Conservation (phyloP, 2,329 filamentous ascomycete genomes). For the Fusarium proliferatum region DNA sequence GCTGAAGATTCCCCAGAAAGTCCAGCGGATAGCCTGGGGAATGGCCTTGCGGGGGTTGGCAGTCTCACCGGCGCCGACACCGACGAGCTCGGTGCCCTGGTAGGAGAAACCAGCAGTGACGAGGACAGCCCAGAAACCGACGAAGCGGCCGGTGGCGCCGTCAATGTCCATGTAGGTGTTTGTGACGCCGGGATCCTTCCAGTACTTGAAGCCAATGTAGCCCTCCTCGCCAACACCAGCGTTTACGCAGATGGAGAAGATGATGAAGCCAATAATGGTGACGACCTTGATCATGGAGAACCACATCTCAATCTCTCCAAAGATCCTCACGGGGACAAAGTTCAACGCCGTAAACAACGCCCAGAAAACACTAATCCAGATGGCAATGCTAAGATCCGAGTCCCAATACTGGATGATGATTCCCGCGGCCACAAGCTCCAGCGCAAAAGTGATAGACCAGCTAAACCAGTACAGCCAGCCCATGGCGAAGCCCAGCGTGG, state of each 20-base stretch:
- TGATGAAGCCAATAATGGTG: constrained; percentile 79
- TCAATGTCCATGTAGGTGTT: constrained; percentile 65
- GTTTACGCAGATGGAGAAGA: constrained; percentile 80
- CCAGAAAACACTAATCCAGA: constrained; percentile 81
- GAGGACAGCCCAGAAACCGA: constrained; percentile 76
- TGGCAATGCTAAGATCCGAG: constrained; percentile 68
- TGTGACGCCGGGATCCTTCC: constrained; percentile 75
- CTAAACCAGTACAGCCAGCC: constrained; percentile 88
- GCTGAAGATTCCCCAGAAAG: constrained; percentile 78
- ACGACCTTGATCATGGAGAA: constrained; percentile 81
- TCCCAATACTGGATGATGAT: constrained; percentile 84
- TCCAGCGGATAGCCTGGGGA: constrained; percentile 77
- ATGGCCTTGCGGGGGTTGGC: constrained; percentile 78
- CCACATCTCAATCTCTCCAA: constrained; percentile 84
- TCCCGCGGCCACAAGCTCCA: constrained; percentile 78
- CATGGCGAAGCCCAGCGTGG: constrained; percentile 79
- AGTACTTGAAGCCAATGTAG: constrained; percentile 80
- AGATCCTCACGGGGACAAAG: constrained; percentile 76
- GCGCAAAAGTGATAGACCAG: constrained; percentile 78
- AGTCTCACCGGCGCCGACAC: constrained; percentile 82
- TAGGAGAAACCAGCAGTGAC: constrained; percentile 77
- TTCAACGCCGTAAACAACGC: constrained; percentile 75
- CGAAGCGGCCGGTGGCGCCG: constrained; percentile 68
- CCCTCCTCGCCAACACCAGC: constrained; percentile 75
- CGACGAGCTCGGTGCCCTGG: constrained; percentile 80